phyloP scores from a whole-genome alignment of 2,329 filamentous ascomycete species.

The Dactylellina parvicollis region DNA sequence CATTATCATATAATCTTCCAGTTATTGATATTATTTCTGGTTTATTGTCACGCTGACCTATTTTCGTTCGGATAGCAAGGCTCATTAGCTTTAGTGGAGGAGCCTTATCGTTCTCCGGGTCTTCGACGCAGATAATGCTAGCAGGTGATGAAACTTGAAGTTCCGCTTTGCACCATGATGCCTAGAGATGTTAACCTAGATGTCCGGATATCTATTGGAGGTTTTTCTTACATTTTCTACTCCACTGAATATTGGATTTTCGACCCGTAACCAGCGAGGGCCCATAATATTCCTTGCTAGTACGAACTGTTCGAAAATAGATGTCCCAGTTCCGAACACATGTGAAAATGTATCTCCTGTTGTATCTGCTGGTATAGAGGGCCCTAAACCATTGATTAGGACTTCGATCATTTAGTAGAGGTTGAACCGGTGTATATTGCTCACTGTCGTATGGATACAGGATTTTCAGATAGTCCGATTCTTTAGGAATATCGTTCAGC shows the following conservation, averaged over 20 bases:
- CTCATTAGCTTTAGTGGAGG: slow-evolving; percentile 97
- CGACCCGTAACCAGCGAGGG: slow-evolving; percentile 94
- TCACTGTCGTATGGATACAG: slow-evolving; percentile 88
- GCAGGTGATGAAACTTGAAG: slow-evolving; percentile 81
- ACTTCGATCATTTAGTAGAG: not conserved
- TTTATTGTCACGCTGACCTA: slow-evolving; percentile 93
- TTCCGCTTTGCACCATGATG: slow-evolving; percentile 97
- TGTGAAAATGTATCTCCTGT: slow-evolving; percentile 91
- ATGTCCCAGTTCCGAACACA: slow-evolving; percentile 91
- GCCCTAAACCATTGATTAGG: slow-evolving; percentile 64
- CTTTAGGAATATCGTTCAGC: slow-evolving; percentile 82
- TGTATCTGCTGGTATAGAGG: slow-evolving; percentile 74
- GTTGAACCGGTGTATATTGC: slow-evolving; percentile 55
- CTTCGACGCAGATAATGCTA: slow-evolving; percentile 75
- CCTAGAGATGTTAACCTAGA: slow-evolving; percentile 59
- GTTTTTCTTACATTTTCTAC: slow-evolving; percentile 72
- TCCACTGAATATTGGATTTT: slow-evolving; percentile 81
- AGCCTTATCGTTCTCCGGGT: slow-evolving; percentile 81
- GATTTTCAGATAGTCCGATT: slow-evolving; percentile 92
- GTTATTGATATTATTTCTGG: slow-evolving; percentile 94
- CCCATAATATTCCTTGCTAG: slow-evolving; percentile 99
- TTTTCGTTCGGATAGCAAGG: slow-evolving; percentile 83
- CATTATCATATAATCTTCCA: slow-evolving; percentile 89
- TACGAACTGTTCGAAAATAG: slow-evolving; percentile 96
- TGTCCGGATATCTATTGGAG: not conserved